A percentile compares a stretch with the other conserved stretches of the same genome.
phyloP scores from a whole-genome alignment of 2,329 filamentous ascomycete species.

The Hypoxylon sp. region DNA sequence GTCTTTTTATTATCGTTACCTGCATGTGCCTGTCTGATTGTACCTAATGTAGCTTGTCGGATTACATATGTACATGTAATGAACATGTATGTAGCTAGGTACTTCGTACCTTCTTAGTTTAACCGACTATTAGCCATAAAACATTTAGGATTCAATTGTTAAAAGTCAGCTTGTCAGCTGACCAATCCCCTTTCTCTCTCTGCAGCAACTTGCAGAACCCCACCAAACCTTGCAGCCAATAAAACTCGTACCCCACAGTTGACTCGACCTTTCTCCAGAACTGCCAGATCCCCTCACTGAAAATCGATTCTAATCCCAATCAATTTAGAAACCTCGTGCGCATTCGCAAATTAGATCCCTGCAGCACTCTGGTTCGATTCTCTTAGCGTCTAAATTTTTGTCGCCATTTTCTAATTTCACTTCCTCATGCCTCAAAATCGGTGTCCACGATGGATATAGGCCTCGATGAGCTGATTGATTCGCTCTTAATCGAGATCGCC shows the following conservation, averaged over 20 bases:
- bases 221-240: slow-evolving; percentile 12
- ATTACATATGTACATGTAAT: too few species aligned
- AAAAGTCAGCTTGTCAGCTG: neutral
- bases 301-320: slow-evolving; percentile 26
- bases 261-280: slow-evolving; percentile 21
- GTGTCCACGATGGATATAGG: slow-evolving; percentile 56
- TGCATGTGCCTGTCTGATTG: neutral
- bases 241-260: slow-evolving; percentile 1
- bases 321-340: slow-evolving; percentile 29
- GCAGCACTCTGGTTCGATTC: slow-evolving; percentile 53
- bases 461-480: slow-evolving; percentile 63
- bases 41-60: neutral
- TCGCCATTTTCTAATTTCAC: slow-evolving; percentile 39
- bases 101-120: neutral
- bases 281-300: slow-evolving; percentile 26
- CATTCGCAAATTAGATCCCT: slow-evolving; percentile 29
- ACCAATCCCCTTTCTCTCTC: neutral
- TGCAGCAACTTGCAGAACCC: neutral
- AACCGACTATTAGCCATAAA: slow-evolving; percentile 13
- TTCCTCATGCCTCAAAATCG: slow-evolving; percentile 44
- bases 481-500: slow-evolving; percentile 61
- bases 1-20: neutral
- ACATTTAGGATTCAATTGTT: neutral
- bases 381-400: slow-evolving; percentile 43
- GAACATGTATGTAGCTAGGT: neutral